Conservation (phyloP, 1,284 basidiomycete genomes). For the Rhodotorula sp. region DNA sequence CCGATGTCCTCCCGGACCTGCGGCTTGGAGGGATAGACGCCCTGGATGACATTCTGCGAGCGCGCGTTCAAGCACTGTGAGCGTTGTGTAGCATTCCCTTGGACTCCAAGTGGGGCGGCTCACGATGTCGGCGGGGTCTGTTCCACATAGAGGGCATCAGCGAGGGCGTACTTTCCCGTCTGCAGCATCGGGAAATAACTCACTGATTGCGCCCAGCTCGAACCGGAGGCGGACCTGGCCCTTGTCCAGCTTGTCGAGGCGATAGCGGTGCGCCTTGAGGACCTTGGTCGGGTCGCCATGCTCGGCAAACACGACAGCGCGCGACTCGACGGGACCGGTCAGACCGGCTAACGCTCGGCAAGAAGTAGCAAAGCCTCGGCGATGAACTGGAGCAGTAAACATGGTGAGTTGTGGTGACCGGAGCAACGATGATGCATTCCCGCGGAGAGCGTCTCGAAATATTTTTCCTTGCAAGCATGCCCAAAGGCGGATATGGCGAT, state of each 20-base stretch:
- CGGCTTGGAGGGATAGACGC: conserved; percentile 72
- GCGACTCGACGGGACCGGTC: conserved; percentile 19
- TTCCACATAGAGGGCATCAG: background rate
- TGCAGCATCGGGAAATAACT: background rate
- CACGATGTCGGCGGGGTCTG: conserved; percentile 38
- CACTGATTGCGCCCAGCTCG: conserved; percentile 69
- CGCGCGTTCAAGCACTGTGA: too few relatives aligned
- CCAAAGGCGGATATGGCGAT: too few relatives aligned
- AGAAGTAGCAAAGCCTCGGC: background rate
- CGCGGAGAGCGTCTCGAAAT: too few relatives aligned
- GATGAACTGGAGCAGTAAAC: too few relatives aligned
- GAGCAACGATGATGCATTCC: too few relatives aligned
- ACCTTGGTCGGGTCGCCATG: conserved; percentile 52
- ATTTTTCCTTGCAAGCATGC: too few relatives aligned
- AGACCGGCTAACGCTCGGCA: conserved; percentile 11
- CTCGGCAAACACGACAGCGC: conserved; percentile 33
- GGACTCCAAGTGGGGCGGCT: background rate
- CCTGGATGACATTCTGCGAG: conserved; percentile 67
- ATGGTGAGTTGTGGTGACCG: too few relatives aligned
- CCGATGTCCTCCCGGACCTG: conserved; percentile 46
- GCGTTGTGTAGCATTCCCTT: background rate
- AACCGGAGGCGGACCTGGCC: conserved; percentile 65
- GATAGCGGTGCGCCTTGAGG: conserved; percentile 58
- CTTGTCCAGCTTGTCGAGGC: conserved; percentile 55
- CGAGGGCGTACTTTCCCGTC: background rate